phyloP scores from a whole-genome alignment of 208 protist species.

The Leishmania mexicana region DNA sequence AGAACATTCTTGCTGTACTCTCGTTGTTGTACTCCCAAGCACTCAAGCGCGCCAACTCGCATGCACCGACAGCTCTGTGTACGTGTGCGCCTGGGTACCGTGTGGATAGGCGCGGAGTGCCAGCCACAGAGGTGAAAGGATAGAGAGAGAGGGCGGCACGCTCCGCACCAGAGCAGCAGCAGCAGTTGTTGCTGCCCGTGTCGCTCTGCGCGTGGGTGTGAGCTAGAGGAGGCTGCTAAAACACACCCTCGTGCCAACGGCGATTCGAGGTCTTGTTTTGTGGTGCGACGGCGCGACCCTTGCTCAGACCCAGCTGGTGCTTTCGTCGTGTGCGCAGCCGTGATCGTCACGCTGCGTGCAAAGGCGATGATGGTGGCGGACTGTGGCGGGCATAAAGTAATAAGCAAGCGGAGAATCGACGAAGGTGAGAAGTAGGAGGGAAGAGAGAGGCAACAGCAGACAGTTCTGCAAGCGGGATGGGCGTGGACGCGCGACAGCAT shows the following conservation, averaged over 20 bases:
- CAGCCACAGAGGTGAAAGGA: neutral
- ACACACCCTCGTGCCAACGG: neutral
- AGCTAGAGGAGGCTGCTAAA: neutral
- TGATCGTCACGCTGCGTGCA: neutral
- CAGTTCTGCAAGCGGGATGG: neutral
- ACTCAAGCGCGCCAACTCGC: neutral
- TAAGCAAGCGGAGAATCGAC: neutral
- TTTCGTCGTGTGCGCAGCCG: neutral
- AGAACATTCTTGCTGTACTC: slow-evolving; percentile 8
- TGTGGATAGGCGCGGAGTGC: neutral
- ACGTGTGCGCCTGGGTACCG: neutral
- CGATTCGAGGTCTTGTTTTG: neutral
- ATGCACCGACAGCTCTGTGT: neutral
- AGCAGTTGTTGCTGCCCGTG: neutral
- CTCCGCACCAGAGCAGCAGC: neutral
- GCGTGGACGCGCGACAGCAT: neutral
- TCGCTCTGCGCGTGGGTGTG: slow-evolving; percentile 1
- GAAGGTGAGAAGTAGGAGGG: neutral
- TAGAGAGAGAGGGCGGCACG: neutral
- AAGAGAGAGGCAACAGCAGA: neutral
- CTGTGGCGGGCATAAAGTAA: neutral
- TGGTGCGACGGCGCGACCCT: neutral
- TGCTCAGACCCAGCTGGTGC: neutral
- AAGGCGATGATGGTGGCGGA: neutral
- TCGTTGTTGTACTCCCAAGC: neutral